Conservation (phyloP, 768 basidiomycete species). For the Termitomyces sp. region DNA sequence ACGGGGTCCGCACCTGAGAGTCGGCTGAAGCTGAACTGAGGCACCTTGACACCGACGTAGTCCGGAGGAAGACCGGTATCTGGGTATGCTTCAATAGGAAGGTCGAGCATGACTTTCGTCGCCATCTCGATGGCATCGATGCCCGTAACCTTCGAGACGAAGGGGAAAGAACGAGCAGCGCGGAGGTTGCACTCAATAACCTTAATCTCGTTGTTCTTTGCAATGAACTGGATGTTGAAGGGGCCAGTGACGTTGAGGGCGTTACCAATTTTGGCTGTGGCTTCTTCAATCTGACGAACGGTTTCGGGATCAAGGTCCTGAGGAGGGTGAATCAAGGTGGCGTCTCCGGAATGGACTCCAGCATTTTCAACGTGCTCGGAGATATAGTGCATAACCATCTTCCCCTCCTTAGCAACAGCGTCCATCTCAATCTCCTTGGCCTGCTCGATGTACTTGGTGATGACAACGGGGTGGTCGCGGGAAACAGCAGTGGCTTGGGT, state of each 20-base stretch:
- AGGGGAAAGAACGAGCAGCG: conserved; percentile 96
- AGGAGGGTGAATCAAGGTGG: conserved; percentile 95
- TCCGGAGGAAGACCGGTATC: conserved; percentile 81
- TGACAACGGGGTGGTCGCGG: conserved; percentile 94
- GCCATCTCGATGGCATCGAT: conserved; percentile 99
- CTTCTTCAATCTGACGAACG: conserved; percentile 93
- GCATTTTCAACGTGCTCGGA: conserved; percentile 99
- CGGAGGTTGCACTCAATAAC: conserved; percentile 99
- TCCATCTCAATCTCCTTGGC: conserved; percentile 99
- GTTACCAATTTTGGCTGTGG: conserved; percentile 95
- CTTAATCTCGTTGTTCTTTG: conserved; percentile 99
- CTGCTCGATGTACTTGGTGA: conserved; percentile 98
- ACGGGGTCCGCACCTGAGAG: conserved; percentile 97
- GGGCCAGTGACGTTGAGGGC: conserved; percentile 98
- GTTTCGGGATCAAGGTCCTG: conserved; percentile 98
- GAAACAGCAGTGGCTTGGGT: conserved; percentile 96
- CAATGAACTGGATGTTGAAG: conserved; percentile 99
- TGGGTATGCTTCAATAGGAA: conserved; percentile 89
- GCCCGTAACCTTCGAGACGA: conserved; percentile 97
- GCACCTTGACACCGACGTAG: conserved; percentile 98
- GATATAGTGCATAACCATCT: conserved; percentile 99
- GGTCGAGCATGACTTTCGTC: conserved; percentile 94
- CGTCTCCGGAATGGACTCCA: conserved; percentile 98
- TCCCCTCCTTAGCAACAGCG: conserved; percentile 93
- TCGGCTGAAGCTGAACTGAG: conserved; percentile 98